phyloP scores from a whole-genome alignment of 2,329 filamentous ascomycete genomes.

The Exophiala xenobiotica region DNA sequence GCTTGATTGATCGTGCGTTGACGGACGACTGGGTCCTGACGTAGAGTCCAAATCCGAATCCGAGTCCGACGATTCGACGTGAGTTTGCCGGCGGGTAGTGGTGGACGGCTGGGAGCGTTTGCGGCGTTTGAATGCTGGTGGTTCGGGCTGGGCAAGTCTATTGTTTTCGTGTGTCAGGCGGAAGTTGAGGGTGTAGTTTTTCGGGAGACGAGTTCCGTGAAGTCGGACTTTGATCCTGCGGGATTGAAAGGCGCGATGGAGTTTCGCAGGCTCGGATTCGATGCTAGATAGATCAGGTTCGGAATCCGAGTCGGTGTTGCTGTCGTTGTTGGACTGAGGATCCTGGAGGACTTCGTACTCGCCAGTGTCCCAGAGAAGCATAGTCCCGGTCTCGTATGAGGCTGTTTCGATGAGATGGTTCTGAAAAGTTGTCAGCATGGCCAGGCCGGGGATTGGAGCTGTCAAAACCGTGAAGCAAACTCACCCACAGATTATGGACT shows the following conservation, averaged over 20 bases:
- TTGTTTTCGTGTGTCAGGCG: slow-evolving; percentile 53
- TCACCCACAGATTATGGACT: slow-evolving; percentile 59
- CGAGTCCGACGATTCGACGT: background rate
- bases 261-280: slow-evolving; percentile 43
- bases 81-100: slow-evolving; percentile 5
- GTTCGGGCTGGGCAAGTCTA: slow-evolving; percentile 33
- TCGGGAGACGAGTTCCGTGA: slow-evolving; percentile 55
- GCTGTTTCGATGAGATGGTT: slow-evolving; percentile 63
- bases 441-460: no score
- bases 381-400: slow-evolving; percentile 54
- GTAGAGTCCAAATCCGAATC: background rate
- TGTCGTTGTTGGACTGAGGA: slow-evolving; percentile 33
- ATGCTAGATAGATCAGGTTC: slow-evolving; percentile 32
- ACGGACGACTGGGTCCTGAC: background rate
- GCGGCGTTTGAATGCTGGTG: slow-evolving; percentile 27
- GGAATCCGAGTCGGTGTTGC: slow-evolving; percentile 11
- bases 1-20: background rate
- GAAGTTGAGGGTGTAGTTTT: slow-evolving; percentile 54
- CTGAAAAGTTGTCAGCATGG: slow-evolving; percentile 42
- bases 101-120: slow-evolving; percentile 4
- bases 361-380: slow-evolving; percentile 64
- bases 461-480: no score
- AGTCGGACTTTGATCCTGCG: slow-evolving; percentile 59
- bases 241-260: slow-evolving; percentile 52
- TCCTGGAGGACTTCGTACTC: slow-evolving; percentile 57